Conservation (phyloP, 257 asterid genomes). For the Jaltomata sinuosa region DNA sequence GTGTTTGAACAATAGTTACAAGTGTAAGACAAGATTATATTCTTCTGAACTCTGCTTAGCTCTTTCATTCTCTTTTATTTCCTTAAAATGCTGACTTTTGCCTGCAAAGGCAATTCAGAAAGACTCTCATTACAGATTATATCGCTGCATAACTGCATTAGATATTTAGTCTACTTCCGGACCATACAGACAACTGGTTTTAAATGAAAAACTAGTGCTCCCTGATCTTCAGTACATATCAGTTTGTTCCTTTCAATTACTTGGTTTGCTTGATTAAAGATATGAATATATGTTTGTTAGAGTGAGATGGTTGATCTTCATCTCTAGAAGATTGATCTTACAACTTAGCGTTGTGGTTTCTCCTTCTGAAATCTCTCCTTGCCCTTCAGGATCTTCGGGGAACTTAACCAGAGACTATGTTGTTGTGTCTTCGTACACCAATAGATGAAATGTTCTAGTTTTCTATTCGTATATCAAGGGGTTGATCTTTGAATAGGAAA, state of each 20-base stretch:
- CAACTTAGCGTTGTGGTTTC: background rate
- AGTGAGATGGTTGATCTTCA: background rate
- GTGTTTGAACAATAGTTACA: background rate
- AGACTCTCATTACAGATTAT: background rate
- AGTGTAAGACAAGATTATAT: background rate
- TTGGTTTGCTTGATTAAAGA: background rate
- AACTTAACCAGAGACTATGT: background rate
- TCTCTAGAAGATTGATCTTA: background rate
- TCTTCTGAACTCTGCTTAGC: background rate
- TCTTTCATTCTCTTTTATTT: background rate
- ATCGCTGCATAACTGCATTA: background rate
- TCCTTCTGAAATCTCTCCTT: background rate
- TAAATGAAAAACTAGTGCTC: background rate
- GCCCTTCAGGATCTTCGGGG: background rate
- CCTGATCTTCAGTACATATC: background rate
- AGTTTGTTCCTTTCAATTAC: background rate
- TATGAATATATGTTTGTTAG: background rate
- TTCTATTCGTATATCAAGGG: background rate
- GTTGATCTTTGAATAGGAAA: background rate
- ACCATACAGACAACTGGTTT: background rate
- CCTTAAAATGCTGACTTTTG: background rate
- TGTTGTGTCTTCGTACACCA: background rate
- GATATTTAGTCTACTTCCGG: background rate
- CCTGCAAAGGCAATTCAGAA: background rate
- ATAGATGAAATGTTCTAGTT: background rate